Evolutionary conservation across 352 stramenopile species (phyloP), one percentile per base, ranked within the genome.

Genomic region (Phytophthora multivora): DNA sequence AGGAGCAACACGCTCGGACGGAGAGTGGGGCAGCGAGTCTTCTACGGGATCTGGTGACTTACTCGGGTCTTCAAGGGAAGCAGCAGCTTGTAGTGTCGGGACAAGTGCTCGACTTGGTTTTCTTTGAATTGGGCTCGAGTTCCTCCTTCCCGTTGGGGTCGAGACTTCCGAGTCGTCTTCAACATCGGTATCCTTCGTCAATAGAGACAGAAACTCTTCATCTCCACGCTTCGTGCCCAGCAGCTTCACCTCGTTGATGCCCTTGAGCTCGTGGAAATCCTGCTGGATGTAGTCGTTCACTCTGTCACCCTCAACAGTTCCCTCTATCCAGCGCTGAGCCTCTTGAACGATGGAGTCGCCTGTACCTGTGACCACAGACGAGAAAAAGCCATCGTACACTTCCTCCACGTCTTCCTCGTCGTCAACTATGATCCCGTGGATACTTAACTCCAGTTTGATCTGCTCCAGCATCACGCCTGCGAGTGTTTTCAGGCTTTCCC

Each of bases 301-400:
- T 4, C 56, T 68, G 15, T 86, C 77, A 4, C 46, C 64, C 10
- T 69, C 59, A 3, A 86, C 30, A 3, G 79, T 84, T 3, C 63
- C 51, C n/a, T 76, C 57, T n/a, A 94, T 77, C 81, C 80, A 94
- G 23, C 66, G 66, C 48, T 89, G 79, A 4, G 85, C 85, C 19
- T 89, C 77, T 38, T 86, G 63, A 26, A 92, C 81, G 13, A 92
- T 89, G 3, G 69, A 63, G 0, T 85, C 71, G 3, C 85, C 83
- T 0, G 51, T 89, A 3, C 74, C 77, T 0, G 65, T 63, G 11
- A 92, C 65, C 0, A 94, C 75, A 0, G 78, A 73, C 19, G 51
- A 62, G 28, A 80, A 91, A 46, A 90, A 90, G 5, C 70, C 77
- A 30, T 92, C 75, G 50, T 92, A 92, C 25, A 77, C 69, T 18